These are phyloP conservation scores for Picea abies DNA, from an alignment of 83 land plant species.

Conservation along the genomic window DNA sequence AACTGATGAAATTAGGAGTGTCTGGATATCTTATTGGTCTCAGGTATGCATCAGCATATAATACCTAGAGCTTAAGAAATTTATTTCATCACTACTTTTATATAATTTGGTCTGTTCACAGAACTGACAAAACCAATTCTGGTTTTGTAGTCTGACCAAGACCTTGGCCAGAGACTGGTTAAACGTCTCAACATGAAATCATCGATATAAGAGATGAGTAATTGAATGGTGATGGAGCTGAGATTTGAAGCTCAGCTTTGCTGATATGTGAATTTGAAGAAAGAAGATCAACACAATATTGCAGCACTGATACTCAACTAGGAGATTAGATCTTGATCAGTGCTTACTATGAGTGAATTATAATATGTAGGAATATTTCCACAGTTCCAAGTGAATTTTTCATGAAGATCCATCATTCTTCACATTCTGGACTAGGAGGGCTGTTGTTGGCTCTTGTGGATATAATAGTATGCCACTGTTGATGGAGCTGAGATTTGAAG, in stretches of 20 bases:
- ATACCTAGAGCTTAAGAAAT: not conserved
- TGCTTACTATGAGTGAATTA: too few species aligned
- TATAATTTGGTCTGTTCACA: not conserved
- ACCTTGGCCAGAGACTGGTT: conserved; percentile 40
- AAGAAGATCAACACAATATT: too few species aligned
- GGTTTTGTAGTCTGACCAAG: conserved; percentile 39
- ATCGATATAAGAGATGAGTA: conserved; percentile 23
- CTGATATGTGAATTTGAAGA: too few species aligned
- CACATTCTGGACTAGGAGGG: too few species aligned
- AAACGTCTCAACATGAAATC: conserved; percentile 30
- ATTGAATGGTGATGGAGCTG: not conserved
- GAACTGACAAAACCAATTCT: not conserved
- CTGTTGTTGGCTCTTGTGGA: too few species aligned
- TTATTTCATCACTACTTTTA: not conserved
- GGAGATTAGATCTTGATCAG: too few species aligned
- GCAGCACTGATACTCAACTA: too few species aligned
- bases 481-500: not conserved
- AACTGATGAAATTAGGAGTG: conserved; percentile 79
- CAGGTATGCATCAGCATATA: conserved; percentile 43
- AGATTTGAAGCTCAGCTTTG: not conserved
- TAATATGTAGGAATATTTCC: too few species aligned
- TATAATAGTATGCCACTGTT: too few species aligned
- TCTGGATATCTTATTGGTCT: conserved; percentile 81
- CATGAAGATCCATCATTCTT: too few species aligned
- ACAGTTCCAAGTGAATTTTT: too few species aligned